phyloP scores from a whole-genome alignment of 305 asterid species.

The Rubia tinctorum region DNA sequence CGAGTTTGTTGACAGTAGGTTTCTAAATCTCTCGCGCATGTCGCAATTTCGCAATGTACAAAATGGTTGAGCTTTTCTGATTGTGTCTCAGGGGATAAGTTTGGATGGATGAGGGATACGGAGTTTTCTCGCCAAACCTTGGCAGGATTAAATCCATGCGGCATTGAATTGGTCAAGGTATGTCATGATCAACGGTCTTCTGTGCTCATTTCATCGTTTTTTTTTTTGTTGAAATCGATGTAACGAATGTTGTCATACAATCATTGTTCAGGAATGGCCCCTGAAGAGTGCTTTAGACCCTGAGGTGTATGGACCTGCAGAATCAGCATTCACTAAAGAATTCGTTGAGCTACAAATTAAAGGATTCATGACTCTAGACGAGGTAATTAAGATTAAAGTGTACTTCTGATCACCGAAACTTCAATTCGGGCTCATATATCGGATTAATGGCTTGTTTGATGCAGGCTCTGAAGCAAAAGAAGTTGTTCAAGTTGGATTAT shows the following conservation, averaged over 20 bases:
- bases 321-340: slow-evolving; percentile 59
- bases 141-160: slow-evolving; percentile 68
- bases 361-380: slow-evolving; percentile 52
- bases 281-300: slow-evolving; percentile 69
- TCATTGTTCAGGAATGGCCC: slow-evolving; percentile 66
- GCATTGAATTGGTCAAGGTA: slow-evolving; percentile 63
- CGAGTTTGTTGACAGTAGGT: slow-evolving; percentile 28
- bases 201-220: no score
- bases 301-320: slow-evolving; percentile 61
- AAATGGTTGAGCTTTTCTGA: background rate
- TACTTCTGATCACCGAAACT: no score
- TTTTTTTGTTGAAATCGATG: no score
- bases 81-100: slow-evolving; percentile 48
- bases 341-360: slow-evolving; percentile 39
- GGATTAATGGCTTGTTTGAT: background rate
- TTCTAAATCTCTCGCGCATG: no score
- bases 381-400: slow-evolving; percentile 31
- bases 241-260: background rate
- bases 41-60: slow-evolving; percentile 28
- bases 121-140: slow-evolving; percentile 84
- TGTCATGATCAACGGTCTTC: background rate
- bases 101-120: slow-evolving; percentile 69
- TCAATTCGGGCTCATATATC: background rate
- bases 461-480: slow-evolving; percentile 35
- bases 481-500: slow-evolving; percentile 66